Conservation (phyloP, 768 basidiomycete species). For the Tephrocybe sp. region DNA sequence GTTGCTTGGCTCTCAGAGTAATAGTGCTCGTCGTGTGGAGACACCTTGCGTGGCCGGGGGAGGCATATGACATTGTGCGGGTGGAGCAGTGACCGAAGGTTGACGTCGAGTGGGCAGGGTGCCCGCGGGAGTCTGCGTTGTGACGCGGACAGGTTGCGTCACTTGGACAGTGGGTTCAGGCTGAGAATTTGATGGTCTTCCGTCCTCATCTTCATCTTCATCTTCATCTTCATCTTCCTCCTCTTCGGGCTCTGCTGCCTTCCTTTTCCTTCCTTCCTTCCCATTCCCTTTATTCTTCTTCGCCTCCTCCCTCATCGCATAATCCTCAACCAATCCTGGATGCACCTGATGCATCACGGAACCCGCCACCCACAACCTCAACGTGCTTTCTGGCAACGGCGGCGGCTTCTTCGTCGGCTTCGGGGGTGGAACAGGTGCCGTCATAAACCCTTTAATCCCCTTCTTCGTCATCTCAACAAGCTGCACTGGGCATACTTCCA, state of each 20-base stretch:
- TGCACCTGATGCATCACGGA: conserved; percentile 54
- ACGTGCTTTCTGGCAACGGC: conserved; percentile 39
- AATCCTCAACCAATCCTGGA: conserved; percentile 50
- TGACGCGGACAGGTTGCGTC: too few species aligned
- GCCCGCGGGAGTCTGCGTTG: too few species aligned
- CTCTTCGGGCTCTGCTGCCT: conserved; percentile 1
- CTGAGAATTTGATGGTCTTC: background rate
- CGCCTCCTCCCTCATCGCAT: conserved; percentile 30
- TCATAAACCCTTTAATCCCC: conserved; percentile 43
- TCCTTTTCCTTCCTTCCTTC: conserved; percentile 11
- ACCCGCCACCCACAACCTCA: conserved; percentile 66
- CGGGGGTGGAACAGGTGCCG: conserved; percentile 11
- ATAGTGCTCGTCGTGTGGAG: background rate
- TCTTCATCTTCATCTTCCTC: conserved; percentile 1
- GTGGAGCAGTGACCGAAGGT: background rate
- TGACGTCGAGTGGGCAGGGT: background rate
- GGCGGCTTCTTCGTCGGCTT: conserved; percentile 28
- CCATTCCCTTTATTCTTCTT: conserved; percentile 34
- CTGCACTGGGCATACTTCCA: conserved; percentile 53
- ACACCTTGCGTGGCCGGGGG: background rate
- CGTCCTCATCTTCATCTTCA: background rate
- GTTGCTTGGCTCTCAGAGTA: background rate
- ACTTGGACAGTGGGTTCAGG: too few species aligned
- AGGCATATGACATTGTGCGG: background rate
- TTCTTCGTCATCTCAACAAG: conserved; percentile 50